A percentile compares a stretch with the other conserved stretches of the same genome.
Evolutionary conservation across 2,329 filamentous ascomycete species (phyloP).

Genomic region (Hypocreales sp.): DNA sequence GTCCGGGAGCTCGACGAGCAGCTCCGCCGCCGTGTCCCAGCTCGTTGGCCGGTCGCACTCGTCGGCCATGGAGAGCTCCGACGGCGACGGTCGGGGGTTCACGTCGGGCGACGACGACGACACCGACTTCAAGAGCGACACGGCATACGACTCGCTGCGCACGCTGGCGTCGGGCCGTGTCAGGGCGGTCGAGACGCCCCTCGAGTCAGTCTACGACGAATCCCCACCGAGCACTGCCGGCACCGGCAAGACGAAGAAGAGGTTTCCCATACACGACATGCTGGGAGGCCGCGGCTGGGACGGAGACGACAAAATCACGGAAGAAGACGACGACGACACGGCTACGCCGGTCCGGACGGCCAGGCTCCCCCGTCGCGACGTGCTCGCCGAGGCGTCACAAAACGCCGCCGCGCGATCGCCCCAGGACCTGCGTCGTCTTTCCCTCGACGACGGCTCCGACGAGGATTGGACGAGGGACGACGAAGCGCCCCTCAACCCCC

Average conservation of each 20-base stretch:
- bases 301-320: constrained; percentile 39
- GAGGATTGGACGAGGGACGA: constrained; percentile 45
- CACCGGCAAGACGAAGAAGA: constrained; percentile 35
- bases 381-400: constrained; percentile 6
- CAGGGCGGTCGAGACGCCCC: constrained; percentile 51
- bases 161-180: constrained; percentile 53
- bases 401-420: constrained; percentile 17
- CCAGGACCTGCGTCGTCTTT: constrained; percentile 32
- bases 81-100: constrained; percentile 49
- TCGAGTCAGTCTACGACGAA: constrained; percentile 72
- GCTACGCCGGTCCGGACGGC: constrained; percentile 32
- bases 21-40: constrained; percentile 26
- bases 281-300: constrained; percentile 39
- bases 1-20: constrained; percentile 25
- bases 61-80: constrained; percentile 55
- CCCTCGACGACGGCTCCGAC: constrained; percentile 46
- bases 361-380: constrained; percentile 2
- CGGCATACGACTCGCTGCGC: constrained; percentile 60
- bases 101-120: constrained; percentile 62
- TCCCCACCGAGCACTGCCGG: constrained; percentile 47
- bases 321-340: constrained; percentile 46
- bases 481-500: constrained; percentile 36
- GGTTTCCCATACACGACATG: constrained; percentile 44
- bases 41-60: constrained; percentile 13
- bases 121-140: constrained; percentile 65